Conservation (phyloP, 2,329 filamentous ascomycete genomes). For the Coleophoma cylindrospora region DNA sequence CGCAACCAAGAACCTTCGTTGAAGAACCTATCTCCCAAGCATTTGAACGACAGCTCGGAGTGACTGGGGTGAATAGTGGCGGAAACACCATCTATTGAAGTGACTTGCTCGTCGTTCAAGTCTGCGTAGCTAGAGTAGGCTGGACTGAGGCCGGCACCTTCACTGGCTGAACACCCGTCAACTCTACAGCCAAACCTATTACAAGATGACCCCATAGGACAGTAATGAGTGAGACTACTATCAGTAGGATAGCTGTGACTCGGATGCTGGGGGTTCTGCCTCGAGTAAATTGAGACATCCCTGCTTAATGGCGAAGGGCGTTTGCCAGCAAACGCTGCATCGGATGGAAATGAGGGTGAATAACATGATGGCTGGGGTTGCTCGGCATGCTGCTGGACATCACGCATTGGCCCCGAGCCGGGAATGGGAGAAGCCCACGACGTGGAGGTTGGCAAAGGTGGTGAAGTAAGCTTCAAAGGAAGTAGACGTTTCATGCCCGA, state of each 20-base stretch:
- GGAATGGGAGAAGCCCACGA: slow-evolving; percentile 6
- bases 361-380: too few relatives aligned
- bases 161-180: slow-evolving; percentile 6
- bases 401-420: slow-evolving; percentile 8
- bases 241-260: slow-evolving; percentile 11
- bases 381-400: background rate
- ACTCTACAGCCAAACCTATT: slow-evolving; percentile 7
- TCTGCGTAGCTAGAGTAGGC: background rate
- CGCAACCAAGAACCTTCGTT: slow-evolving; percentile 14
- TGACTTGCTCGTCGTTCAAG: background rate
- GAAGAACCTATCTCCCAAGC: slow-evolving; percentile 9
- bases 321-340: slow-evolving; percentile 1
- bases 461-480: slow-evolving; percentile 16
- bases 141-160: background rate
- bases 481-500: slow-evolving; percentile 19
- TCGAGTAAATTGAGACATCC: slow-evolving; percentile 17
- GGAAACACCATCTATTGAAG: too few relatives aligned
- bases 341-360: background rate
- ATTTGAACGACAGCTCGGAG: slow-evolving; percentile 22
- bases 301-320: slow-evolving; percentile 10
- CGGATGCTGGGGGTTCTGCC: slow-evolving; percentile 13
- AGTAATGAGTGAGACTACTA: slow-evolving; percentile 6
- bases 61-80: background rate
- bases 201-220: slow-evolving; percentile 5
- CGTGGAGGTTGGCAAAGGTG: slow-evolving; percentile 5